Evolutionary conservation across 2,329 filamentous ascomycete genomes (phyloP), one percentile per base, ranked within the genome.

Genomic region (Fusarium keratoplasticum): DNA sequence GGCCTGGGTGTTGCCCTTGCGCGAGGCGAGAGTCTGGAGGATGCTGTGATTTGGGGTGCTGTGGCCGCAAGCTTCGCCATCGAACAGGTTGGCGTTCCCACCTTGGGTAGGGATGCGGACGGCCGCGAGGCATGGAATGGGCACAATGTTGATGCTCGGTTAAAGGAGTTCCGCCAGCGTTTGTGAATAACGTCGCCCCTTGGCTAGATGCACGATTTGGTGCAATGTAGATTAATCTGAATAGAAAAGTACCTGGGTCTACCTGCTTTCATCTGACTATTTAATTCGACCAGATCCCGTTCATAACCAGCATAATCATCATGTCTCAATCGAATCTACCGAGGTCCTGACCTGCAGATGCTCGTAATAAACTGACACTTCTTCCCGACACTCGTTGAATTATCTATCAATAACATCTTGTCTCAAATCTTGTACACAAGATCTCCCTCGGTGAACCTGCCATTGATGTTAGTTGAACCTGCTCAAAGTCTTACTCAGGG

Each of bases 1-100:
- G 88, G 89, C n/a, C 76, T 91, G 55, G 84, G 87, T 0, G 85
- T 91, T 14, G 90, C 86, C 1, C 82, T 93, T 74, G 91, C 87
- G 35, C 84, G 92, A 61, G 91, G 89, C 2, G 86, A 88, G 75
- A 79, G 82, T 29, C 85, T 94, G 44, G 90, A 92, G 69, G 91
- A 94, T 77, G 95, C 95, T 6, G 91, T 93, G 6, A 86, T 90
- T 0, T 96, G 93, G 90, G 96, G 92, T 6, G 93, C 90, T 54
- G 88, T 98, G 7, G 93, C 95, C 3, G 96, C 96, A 9, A 95
- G 95, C 78, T 96, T 98, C 82, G 94, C 94, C 18, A 97, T 99
- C 77, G 95, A 99, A 83, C 96, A 99, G 82, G 91, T 97, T 61
- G 96, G 96, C 1, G 90, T 97, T 81, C 96, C 96, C 0, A 81